These are phyloP conservation scores for Cinnamomum chago DNA, from an alignment of 164 flowering plant genomes.

Conservation along the genomic window DNA sequence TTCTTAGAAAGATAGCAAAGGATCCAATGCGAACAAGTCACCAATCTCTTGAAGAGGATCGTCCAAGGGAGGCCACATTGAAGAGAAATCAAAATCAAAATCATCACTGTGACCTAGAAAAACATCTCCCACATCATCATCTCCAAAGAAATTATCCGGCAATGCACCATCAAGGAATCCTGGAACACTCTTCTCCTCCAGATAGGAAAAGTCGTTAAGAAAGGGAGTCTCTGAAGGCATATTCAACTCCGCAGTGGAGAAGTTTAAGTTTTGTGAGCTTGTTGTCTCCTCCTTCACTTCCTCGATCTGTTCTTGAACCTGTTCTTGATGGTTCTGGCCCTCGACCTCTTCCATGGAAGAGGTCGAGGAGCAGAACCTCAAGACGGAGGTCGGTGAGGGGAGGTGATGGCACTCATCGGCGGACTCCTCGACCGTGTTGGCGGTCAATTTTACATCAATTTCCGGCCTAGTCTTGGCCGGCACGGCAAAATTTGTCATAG, in stretches of 20 bases:
- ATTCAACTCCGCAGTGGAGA: constrained; percentile 18
- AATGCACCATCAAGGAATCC: constrained; percentile 25
- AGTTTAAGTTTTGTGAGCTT: background rate
- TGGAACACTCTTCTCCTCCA: constrained; percentile 19
- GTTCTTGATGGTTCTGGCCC: background rate
- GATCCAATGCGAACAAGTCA: constrained; percentile 63
- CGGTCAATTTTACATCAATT: background rate
- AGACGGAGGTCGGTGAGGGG: constrained; percentile 69
- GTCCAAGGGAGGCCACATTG: constrained; percentile 25
- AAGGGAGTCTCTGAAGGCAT: constrained; percentile 27
- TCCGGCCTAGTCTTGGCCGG: constrained; percentile 14
- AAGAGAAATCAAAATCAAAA: constrained; percentile 20
- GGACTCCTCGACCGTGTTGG: constrained; percentile 43
- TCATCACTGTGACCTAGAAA: constrained; percentile 21
- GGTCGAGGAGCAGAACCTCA: constrained; percentile 25
- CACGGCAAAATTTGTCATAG: constrained; percentile 58
- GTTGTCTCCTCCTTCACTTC: constrained; percentile 14
- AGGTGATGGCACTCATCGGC: constrained; percentile 45
- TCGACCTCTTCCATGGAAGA: constrained; percentile 17
- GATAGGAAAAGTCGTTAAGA: constrained; percentile 32
- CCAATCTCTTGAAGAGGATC: constrained; percentile 65
- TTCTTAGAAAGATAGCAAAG: constrained; percentile 15
- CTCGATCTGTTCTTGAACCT: background rate
- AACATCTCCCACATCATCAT: constrained; percentile 20
- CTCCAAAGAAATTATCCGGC: constrained; percentile 6